These are phyloP conservation scores for Oryza glaberrima DNA, from an alignment of 176 grass and related monocot species.

Conservation along the genomic window DNA sequence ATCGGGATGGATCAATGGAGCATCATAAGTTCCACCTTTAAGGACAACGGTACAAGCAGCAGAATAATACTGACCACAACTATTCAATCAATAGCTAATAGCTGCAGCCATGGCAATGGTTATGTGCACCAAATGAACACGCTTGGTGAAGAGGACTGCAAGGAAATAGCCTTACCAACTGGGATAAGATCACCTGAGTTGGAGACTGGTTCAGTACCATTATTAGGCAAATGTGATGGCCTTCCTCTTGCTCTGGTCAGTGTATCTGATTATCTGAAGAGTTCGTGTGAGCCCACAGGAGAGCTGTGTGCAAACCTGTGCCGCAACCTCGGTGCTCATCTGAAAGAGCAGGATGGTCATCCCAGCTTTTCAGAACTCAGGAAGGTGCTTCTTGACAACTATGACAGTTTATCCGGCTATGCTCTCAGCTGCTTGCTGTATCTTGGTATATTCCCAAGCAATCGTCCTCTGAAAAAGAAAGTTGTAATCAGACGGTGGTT, in stretches of 20 bases:
- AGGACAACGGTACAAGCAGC: conserved; percentile 19
- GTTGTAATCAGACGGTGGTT: conserved; percentile 37
- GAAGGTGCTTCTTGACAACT: conserved; percentile 34
- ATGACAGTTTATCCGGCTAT: conserved; percentile 25
- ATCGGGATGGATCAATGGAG: conserved; percentile 23
- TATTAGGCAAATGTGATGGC: conserved; percentile 42
- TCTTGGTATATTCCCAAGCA: conserved; percentile 28
- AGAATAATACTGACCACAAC: conserved; percentile 44
- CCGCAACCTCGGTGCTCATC: conserved; percentile 31
- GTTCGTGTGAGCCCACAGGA: conserved; percentile 29
- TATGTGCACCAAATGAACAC: conserved; percentile 40
- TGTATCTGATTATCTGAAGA: conserved; percentile 31
- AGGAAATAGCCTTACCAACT: not conserved
- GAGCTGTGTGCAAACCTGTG: conserved; percentile 28
- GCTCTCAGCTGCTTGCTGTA: conserved; percentile 33
- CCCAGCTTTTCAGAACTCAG: conserved; percentile 27
- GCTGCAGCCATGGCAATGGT: conserved; percentile 35
- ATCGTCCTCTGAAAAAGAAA: conserved; percentile 34
- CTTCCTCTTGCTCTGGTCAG: not conserved
- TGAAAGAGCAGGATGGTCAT: conserved; percentile 21
- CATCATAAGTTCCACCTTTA: not conserved
- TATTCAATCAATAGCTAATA: conserved; percentile 15
- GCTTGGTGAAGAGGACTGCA: conserved; percentile 37
- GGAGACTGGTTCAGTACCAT: not conserved
- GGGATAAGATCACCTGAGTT: conserved; percentile 8